Base-by-base conservation (phyloP, 2,329 filamentous ascomycete species). In the Cryphonectria carpinicola region DNA sequence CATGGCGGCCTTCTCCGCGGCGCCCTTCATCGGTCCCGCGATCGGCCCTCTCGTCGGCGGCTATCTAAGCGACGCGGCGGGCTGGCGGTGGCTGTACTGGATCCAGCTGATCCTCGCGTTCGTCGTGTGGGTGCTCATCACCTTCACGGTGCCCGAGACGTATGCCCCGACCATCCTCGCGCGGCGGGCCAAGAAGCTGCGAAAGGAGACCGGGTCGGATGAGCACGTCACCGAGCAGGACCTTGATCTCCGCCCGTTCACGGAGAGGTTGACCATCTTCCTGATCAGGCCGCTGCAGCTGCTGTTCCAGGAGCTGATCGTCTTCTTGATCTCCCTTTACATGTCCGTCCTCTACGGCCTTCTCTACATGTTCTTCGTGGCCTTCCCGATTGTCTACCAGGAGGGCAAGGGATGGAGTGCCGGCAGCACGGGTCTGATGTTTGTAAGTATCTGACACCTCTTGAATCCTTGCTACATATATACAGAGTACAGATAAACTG, bases 41-140 rank as follows among this genome's bases (percentile, higher is more conserved):
- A 90, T 93, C 74, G 92, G 92, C 72, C 92, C 92, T 10, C 85
- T 97, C 0, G 86, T 91, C 8, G 94, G 94, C 74, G 94, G 93
- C 14, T 97, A 90, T 78, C 84, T 96, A 1, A 86, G 87, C 10
- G 91, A 94, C 75, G 87, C 87, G 0, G 81, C 84, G 0, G 91
- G 91, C 52, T 96, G 93, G 93, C 84, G 93, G 74, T 96, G 93
- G 92, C 84, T 96, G 0, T 96, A 96, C 83, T 95, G 92, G 91
- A 88, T 97, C 75, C 93, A 95, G 77, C 84, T 96, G 14, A 97
- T 97, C 76, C 78, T 96, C 17, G 84, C 92, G 37, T 89, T 85
- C 19, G 78, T 90, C 65, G 87, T 91, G 75, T 96, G 92, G 89
- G 72, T 92, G 25, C 79, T 95, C 72, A 94, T 96, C 80, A 91